Conservation (phyloP, 768 basidiomycete species). For the Collybiopsis confluens region DNA sequence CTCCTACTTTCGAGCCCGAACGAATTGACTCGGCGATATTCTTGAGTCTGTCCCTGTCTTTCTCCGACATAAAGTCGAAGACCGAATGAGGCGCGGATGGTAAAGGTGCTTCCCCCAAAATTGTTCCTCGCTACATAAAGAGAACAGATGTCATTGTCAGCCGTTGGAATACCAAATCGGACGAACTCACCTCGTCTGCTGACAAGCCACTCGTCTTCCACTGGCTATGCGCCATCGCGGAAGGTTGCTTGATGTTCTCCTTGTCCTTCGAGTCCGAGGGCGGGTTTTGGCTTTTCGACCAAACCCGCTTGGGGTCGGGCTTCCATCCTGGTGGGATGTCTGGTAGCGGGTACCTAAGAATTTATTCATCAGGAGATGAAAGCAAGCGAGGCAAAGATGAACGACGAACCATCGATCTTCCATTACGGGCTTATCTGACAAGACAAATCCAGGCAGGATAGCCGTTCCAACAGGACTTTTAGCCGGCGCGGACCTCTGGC, state of each 20-base stretch:
- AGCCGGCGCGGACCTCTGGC: too few species aligned
- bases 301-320: slow-evolving; percentile 78
- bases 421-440: slow-evolving; percentile 61
- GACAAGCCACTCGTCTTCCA: slow-evolving; percentile 58
- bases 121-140: slow-evolving; percentile 63
- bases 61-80: slow-evolving; percentile 92
- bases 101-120: slow-evolving; percentile 79
- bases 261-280: slow-evolving; percentile 20
- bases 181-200: slow-evolving; percentile 62
- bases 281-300: slow-evolving; percentile 39
- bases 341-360: slow-evolving; percentile 74
- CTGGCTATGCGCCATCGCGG: slow-evolving; percentile 32
- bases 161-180: not conserved
- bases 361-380: not conserved
- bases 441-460: slow-evolving; percentile 71
- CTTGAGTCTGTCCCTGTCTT: slow-evolving; percentile 78
- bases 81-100: slow-evolving; percentile 73
- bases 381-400: not conserved
- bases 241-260: slow-evolving; percentile 32
- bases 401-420: slow-evolving; percentile 64
- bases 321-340: slow-evolving; percentile 82
- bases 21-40: slow-evolving; percentile 39
- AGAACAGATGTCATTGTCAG: too few species aligned
- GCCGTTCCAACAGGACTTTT: slow-evolving; percentile 74
- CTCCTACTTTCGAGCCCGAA: slow-evolving; percentile 16